phyloP scores from a whole-genome alignment of 83 land plant species.

The Isoetes engelmannii region DNA sequence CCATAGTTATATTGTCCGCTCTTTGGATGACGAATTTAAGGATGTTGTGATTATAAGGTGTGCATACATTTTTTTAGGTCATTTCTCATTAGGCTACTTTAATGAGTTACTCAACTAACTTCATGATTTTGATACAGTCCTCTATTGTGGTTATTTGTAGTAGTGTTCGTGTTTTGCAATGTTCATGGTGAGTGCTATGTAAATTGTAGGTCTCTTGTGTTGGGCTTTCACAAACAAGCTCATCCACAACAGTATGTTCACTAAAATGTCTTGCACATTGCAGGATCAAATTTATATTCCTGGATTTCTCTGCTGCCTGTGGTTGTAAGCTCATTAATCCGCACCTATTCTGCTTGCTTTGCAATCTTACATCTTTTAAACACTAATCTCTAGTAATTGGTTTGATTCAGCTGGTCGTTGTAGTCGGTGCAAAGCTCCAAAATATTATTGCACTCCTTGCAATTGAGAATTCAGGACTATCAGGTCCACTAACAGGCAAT shows the following conservation, averaged over 20 bases:
- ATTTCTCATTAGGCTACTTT: neutral
- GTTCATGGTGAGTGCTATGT: conserved; percentile 41
- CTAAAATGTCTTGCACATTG: neutral
- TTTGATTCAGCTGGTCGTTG: conserved; percentile 21
- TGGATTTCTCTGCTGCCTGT: conserved; percentile 68
- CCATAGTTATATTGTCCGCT: too few relatives aligned
- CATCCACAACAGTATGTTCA: neutral
- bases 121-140: conserved; percentile 7
- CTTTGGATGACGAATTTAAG: too few relatives aligned
- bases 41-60: too few relatives aligned
- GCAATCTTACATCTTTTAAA: neutral
- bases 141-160: conserved; percentile 62
- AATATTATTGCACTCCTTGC: conserved; percentile 19
- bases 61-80: neutral
- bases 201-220: neutral
- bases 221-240: neutral
- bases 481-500: neutral
- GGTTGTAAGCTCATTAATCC: conserved; percentile 35
- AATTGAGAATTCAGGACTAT: conserved; percentile 13
- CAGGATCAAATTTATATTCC: conserved; percentile 66
- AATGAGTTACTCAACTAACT: neutral
- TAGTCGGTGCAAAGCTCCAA: conserved; percentile 31
- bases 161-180: conserved; percentile 52
- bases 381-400: too few relatives aligned
- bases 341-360: neutral